Evolutionary conservation across 2,329 filamentous ascomycete genomes (phyloP), one percentile per base, ranked within the genome.

Genomic region (Fusarium agapanthi): DNA sequence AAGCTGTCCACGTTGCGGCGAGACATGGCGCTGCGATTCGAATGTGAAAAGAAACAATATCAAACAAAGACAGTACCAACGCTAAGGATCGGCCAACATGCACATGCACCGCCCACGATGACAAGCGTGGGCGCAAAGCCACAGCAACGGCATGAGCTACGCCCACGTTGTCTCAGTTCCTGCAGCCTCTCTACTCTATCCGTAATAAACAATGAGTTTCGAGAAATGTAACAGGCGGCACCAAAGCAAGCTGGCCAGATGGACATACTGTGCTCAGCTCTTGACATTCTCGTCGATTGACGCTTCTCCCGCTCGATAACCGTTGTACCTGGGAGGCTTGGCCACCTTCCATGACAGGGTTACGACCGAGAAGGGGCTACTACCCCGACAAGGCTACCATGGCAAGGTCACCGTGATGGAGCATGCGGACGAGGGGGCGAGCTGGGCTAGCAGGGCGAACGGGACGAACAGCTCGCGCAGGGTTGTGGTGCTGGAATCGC

Each of bases 331-430:
- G 34, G 50, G 50, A 54, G 50, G 50, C 50, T 75, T 76, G 60
- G 69, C 62, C 75, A 77, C 72, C 75, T 77, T 77, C 75, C 75
- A 67, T 76, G 75, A 74, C 75, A 77, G 70, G 75, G 75, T 76
- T 76, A 77, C 65, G 69, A 73, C 73, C 65, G 63, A 69, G 75
- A 77, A 74, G 74, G 75, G 73, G 69, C 69, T 72, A 66, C 59
- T 71, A 73, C 65, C 73, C 65, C 71, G 69, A 74, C 75, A 73
- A 76, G 74, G 74, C 74, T 75, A 76, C 74, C 74, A 74, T 74
- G 68, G 38, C 67, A 65, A 72, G 71, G 71, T 57, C 68, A 45
- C 24, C 69, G 56, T 69, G 67, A 74, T 60, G 67, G 67, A 69
- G 71, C 56, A 53, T 73, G 65, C 40, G 69, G 59, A 59, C 65